Evolutionary conservation across 495 filamentous ascomycete genomes (phyloP).

Genomic region (Endocarpon pusillum): DNA sequence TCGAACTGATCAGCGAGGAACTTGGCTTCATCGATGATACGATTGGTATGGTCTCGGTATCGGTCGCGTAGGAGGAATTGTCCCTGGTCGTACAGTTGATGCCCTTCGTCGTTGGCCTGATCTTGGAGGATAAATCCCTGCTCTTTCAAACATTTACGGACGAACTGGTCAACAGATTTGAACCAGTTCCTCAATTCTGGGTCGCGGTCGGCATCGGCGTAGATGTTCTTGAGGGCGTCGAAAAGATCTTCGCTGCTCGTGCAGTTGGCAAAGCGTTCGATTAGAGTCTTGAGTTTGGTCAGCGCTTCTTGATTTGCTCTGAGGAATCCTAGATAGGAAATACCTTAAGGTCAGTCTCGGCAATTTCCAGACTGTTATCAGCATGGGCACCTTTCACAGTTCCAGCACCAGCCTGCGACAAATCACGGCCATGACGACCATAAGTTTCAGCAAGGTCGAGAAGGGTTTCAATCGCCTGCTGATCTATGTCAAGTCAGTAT

Average conservation of each 20-base stretch:
- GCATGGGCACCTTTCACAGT: constrained; percentile 53
- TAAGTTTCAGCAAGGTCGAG: constrained; percentile 76
- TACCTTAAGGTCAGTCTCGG: constrained; percentile 69
- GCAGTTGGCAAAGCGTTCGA: constrained; percentile 91
- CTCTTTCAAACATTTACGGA: constrained; percentile 70
- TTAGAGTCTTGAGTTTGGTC: constrained; percentile 46
- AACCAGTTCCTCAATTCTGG: constrained; percentile 85
- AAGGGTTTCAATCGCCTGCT: constrained; percentile 72
- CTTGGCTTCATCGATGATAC: constrained; percentile 74
- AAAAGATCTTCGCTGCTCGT: constrained; percentile 79
- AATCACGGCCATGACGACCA: constrained; percentile 48
- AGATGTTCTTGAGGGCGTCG: constrained; percentile 71
- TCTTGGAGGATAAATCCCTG: constrained; percentile 86
- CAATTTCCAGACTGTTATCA: constrained; percentile 40
- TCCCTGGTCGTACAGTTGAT: constrained; percentile 68
- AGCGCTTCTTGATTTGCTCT: constrained; percentile 22
- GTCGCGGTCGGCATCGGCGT: constrained; percentile 79
- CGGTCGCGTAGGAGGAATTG: constrained; percentile 77
- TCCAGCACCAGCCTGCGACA: constrained; percentile 43
- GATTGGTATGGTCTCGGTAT: constrained; percentile 76
- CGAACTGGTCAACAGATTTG: constrained; percentile 54
- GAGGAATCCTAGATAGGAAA: constrained; percentile 18
- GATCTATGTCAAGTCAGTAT: constrained; percentile 30
- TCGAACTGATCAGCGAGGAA: constrained; percentile 84
- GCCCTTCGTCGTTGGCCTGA: constrained; percentile 65